Evolutionary conservation across 108 stramenopile species (phyloP), one percentile per base, ranked within the genome.

Genomic region (Conticribra weissflogii): DNA sequence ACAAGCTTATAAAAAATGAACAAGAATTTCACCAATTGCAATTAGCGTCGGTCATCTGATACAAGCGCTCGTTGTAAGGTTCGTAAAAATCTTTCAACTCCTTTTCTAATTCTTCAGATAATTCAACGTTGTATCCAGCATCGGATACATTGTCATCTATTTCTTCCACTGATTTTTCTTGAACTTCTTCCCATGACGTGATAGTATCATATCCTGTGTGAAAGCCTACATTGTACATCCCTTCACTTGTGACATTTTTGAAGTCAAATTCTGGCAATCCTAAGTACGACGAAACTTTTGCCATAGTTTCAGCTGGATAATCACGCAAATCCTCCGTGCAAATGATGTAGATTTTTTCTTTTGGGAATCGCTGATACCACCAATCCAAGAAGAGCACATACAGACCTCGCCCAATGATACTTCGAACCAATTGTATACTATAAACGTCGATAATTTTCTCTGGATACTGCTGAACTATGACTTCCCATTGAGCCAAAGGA

Each of bases 171-270:
- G 28, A 34, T 0, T 67, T 44, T 67, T 55, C 66, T 54, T 65
- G 25, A 67, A 67, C 55, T 14, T 27, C 54, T 28, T 67, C 66
- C 23, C 81, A 63, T 12, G 50, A 22, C 2, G 89, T 87, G 9
- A 78, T 69, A 51, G 74, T 86, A 61, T 94, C 92, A 60, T 94
- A 91, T 1, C 92, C 92, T 33, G 76, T 54, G 72, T 94, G 79
- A 28, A 86, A 87, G 9, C 87, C 92, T 4, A 91, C 92, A 66
- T 94, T 94, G 82, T 87, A 94, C 28, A 78, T 72, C 0, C 92
- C 92, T 44, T 76, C 66, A 17, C 19, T 61, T 2, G 87, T 68
- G 1, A 86, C 73, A 21, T 68, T 68, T 19, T 74, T 58, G 71
- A 88, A 94, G 59, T 88, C 75, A 64, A 77, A 89, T 1, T 59